Conservation (phyloP, 768 basidiomycete genomes). For the Boletus vermiculosoides region DNA sequence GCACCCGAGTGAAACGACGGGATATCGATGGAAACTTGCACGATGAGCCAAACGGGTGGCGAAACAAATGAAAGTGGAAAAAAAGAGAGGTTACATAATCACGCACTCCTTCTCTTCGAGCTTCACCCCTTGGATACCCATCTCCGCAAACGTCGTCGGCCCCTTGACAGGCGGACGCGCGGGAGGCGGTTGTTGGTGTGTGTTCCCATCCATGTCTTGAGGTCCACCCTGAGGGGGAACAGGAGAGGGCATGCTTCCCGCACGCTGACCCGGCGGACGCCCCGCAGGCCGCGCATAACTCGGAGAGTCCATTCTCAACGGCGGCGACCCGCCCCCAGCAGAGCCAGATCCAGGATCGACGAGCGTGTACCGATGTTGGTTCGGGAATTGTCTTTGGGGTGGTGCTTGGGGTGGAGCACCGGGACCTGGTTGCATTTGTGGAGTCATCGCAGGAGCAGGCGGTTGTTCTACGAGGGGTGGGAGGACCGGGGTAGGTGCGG, state of each 20-base stretch:
- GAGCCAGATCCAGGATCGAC: slow-evolving; percentile 38
- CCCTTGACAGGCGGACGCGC: slow-evolving; percentile 32
- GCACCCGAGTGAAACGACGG: not conserved
- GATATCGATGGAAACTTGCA: not conserved
- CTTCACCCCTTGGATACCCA: slow-evolving; percentile 83
- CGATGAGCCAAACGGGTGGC: not conserved
- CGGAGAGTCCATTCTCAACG: slow-evolving; percentile 22
- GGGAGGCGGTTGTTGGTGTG: slow-evolving; percentile 9
- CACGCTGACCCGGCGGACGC: slow-evolving; percentile 33
- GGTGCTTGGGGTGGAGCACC: slow-evolving; percentile 1
- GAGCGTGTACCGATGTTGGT: slow-evolving; percentile 48
- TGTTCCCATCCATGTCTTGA: not conserved
- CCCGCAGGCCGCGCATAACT: slow-evolving; percentile 30
- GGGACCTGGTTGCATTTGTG: not conserved
- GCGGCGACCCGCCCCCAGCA: slow-evolving; percentile 8
- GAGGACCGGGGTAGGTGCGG: slow-evolving; percentile 3
- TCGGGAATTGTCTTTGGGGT: slow-evolving; percentile 30
- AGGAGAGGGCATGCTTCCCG: slow-evolving; percentile 20
- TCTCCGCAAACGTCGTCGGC: slow-evolving; percentile 86
- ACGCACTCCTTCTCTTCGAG: slow-evolving; percentile 81
- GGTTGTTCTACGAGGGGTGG: slow-evolving; percentile 18
- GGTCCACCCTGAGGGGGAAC: slow-evolving; percentile 7
- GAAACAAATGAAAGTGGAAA: not conserved
- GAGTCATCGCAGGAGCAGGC: not conserved
- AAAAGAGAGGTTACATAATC: slow-evolving; percentile 63